A percentile compares a stretch with the other conserved stretches of the same genome.
These are phyloP conservation scores for Panellus pusillus DNA, from an alignment of 768 basidiomycete species.

Conservation along the genomic window DNA sequence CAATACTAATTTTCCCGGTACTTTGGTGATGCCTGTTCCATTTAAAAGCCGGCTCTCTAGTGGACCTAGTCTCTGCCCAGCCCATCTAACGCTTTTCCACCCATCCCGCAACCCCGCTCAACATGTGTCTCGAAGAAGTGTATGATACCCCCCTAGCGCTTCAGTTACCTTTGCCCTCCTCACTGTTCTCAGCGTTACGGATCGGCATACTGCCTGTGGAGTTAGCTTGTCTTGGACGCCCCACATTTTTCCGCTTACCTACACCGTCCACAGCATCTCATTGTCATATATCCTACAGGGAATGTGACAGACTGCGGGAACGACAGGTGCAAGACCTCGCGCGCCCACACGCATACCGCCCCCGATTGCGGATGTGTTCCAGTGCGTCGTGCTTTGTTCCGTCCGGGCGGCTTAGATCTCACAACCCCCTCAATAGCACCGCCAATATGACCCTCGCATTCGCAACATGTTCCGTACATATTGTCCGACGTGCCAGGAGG, in stretches of 20 bases:
- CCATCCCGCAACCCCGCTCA: background rate
- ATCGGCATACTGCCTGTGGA: conserved; percentile 12
- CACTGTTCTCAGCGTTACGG: conserved; percentile 8
- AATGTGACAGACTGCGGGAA: conserved; percentile 14
- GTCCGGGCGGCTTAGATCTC: background rate
- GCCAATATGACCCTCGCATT: conserved; percentile 7
- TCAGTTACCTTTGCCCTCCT: background rate
- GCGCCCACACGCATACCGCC: conserved; percentile 12
- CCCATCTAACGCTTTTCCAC: no score
- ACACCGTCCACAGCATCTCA: conserved; percentile 5
- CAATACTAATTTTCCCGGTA: no score
- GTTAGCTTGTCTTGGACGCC: background rate
- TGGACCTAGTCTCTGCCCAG: no score
- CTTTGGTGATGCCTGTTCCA: no score
- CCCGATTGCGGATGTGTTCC: conserved; percentile 17
- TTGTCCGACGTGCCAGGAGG: conserved; percentile 12
- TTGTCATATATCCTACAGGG: conserved; percentile 11
- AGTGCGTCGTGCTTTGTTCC: background rate
- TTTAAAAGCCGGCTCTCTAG: conserved; percentile 9
- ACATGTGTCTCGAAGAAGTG: conserved; percentile 17
- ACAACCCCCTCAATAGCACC: background rate
- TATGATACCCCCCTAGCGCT: background rate
- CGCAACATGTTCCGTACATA: conserved; percentile 16
- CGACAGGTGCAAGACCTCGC: conserved; percentile 12
- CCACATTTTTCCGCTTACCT: background rate